These are phyloP conservation scores for Diaporthe caulivora DNA, from an alignment of 2,329 filamentous ascomycete species.

Conservation along the genomic window DNA sequence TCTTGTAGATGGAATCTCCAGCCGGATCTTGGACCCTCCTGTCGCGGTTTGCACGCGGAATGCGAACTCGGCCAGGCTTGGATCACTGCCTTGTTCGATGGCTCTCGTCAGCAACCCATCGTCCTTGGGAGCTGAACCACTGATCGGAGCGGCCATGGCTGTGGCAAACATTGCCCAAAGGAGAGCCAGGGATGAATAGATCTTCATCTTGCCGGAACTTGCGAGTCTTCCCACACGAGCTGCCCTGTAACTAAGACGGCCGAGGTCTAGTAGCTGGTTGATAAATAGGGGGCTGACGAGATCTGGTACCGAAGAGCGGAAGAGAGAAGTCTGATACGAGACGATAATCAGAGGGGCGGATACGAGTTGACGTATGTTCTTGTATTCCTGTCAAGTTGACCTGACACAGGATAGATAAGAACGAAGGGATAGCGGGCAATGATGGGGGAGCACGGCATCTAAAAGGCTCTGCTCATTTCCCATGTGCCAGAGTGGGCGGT, in stretches of 20 bases:
- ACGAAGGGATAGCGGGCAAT: not conserved
- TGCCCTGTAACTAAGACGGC: too few relatives aligned
- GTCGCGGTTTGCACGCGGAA: not conserved
- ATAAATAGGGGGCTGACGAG: not conserved
- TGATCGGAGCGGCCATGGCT: not conserved
- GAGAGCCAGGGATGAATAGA: not conserved
- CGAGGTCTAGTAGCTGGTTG: not conserved
- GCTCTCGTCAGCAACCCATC: not conserved
- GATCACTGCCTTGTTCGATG: not conserved
- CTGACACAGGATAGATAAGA: not conserved
- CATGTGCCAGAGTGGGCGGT: not conserved
- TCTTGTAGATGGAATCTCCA: too few relatives aligned
- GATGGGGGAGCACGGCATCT: conserved; percentile 4
- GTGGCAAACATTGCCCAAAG: not conserved
- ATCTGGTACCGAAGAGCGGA: not conserved
- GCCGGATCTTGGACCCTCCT: not conserved
- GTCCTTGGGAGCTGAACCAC: not conserved
- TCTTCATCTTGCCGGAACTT: not conserved
- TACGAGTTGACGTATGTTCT: not conserved
- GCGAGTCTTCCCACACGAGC: not conserved
- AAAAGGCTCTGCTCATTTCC: conserved; percentile 6
- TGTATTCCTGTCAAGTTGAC: conserved; percentile 5
- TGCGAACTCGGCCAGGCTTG: conserved; percentile 11
- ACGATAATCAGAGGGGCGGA: not conserved
- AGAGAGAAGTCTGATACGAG: not conserved